These are phyloP conservation scores for Crotalaria pallida DNA, from an alignment of 306 rosid species.

Conservation along the genomic window DNA sequence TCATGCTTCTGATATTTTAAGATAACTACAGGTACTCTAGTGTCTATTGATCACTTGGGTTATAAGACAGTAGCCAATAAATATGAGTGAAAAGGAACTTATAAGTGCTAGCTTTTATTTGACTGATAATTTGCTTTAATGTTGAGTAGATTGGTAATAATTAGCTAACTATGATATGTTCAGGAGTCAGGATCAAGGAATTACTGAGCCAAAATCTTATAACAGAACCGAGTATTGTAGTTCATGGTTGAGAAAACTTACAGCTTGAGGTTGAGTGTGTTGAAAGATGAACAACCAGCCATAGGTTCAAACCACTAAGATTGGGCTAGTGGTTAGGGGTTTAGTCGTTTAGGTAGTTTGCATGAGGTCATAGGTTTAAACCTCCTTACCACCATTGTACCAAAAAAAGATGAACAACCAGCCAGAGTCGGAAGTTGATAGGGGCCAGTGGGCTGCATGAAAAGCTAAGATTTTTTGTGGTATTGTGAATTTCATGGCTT, in stretches of 20 bases:
- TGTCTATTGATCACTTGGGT: not conserved
- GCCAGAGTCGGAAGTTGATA: not conserved
- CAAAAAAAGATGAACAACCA: too few species aligned
- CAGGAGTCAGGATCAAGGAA: not conserved
- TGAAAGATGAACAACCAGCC: not conserved
- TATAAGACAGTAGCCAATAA: not conserved
- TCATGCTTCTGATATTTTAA: not conserved
- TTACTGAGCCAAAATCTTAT: not conserved
- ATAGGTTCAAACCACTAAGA: too few species aligned
- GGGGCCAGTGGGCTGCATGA: not conserved
- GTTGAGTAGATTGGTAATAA: not conserved
- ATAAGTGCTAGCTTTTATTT: not conserved
- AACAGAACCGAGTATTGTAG: not conserved
- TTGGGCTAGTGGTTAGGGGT: too few species aligned
- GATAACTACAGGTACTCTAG: not conserved
- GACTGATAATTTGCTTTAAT: not conserved
- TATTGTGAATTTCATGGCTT: not conserved
- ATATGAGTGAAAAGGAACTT: not conserved
- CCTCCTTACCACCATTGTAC: too few species aligned
- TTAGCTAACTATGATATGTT: not conserved
- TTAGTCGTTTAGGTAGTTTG: too few species aligned
- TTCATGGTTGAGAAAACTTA: not conserved
- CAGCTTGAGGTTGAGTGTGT: not conserved
- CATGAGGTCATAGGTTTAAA: too few species aligned
- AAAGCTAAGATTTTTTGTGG: not conserved